Percentiles rank a stretch among this genome's conserved stretches.
These are phyloP conservation scores for Malassezia arunalokei DNA, from an alignment of 1,284 basidiomycete genomes.

Conservation along the genomic window DNA sequence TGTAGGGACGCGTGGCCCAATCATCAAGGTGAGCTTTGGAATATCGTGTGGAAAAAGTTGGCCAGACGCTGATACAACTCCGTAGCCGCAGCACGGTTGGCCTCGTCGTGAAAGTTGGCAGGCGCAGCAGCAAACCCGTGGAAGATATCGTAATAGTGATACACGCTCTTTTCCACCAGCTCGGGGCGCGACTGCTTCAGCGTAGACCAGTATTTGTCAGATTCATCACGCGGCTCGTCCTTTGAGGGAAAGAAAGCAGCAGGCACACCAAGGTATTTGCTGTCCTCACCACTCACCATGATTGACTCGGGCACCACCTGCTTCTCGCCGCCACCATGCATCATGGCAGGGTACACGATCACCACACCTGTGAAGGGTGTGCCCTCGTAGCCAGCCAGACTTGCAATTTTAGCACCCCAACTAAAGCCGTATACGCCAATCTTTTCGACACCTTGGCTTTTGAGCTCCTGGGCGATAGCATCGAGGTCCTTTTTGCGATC, in stretches of 20 bases:
- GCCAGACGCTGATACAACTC: slow-evolving; percentile 52
- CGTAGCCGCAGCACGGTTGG: slow-evolving; percentile 58
- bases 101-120: slow-evolving; percentile 55
- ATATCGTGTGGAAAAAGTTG: slow-evolving; percentile 15
- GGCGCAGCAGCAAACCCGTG: slow-evolving; percentile 64
- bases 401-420: slow-evolving; percentile 31
- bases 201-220: slow-evolving; percentile 50
- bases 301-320: too few relatives aligned
- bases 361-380: slow-evolving; percentile 23
- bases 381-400: slow-evolving; percentile 4
- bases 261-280: slow-evolving; percentile 52
- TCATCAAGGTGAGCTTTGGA: too few relatives aligned
- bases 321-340: slow-evolving; percentile 40
- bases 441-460: slow-evolving; percentile 50
- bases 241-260: slow-evolving; percentile 55
- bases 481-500: slow-evolving; percentile 50
- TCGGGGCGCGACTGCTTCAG: slow-evolving; percentile 48
- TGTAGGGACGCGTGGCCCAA: too few relatives aligned
- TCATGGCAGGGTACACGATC: slow-evolving; percentile 48
- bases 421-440: slow-evolving; percentile 51
- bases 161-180: slow-evolving; percentile 52
- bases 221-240: slow-evolving; percentile 51
- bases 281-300: slow-evolving; percentile 48
- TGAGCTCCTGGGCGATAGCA: slow-evolving; percentile 50
- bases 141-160: slow-evolving; percentile 49